Conservation (phyloP, 23 red algal genomes). For the Gracilaria gracilis region DNA sequence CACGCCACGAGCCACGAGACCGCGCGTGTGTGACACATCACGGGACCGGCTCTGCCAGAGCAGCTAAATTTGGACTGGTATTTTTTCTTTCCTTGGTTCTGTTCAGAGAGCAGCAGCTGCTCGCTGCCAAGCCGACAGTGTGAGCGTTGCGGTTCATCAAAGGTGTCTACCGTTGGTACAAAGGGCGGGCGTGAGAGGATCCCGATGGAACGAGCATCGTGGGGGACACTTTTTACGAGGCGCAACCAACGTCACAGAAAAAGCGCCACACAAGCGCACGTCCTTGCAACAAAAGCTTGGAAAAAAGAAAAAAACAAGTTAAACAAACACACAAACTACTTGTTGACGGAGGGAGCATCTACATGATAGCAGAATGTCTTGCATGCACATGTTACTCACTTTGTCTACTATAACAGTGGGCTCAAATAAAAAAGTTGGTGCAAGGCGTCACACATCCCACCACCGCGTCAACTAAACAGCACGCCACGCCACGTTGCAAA, state of each 20-base stretch:
- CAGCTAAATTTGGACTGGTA: background rate
- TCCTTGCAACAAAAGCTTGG: slow-evolving; percentile 11
- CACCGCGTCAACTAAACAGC: background rate
- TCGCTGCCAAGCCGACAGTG: no score
- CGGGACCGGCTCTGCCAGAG: slow-evolving; percentile 15
- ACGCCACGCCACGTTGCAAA: no score
- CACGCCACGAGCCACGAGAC: no score
- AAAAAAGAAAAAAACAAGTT: slow-evolving; percentile 30
- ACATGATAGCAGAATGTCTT: no score
- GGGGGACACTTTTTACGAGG: slow-evolving; percentile 18
- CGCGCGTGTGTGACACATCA: slow-evolving; percentile 4
- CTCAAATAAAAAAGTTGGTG: background rate
- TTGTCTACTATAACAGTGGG: slow-evolving; percentile 12
- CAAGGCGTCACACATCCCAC: background rate
- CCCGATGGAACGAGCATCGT: slow-evolving; percentile 11
- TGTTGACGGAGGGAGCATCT: no score
- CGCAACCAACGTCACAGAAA: background rate
- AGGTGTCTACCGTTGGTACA: no score
- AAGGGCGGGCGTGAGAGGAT: background rate
- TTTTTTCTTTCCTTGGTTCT: no score
- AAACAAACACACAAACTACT: slow-evolving; percentile 40
- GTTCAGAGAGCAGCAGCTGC: background rate
- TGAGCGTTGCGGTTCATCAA: no score
- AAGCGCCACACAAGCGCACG: background rate
- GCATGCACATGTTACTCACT: slow-evolving; percentile 45